A percentile compares a stretch with the other conserved stretches of the same genome.
phyloP scores from a whole-genome alignment of 1,284 basidiomycete species.

The Vanrija pseudolonga region DNA sequence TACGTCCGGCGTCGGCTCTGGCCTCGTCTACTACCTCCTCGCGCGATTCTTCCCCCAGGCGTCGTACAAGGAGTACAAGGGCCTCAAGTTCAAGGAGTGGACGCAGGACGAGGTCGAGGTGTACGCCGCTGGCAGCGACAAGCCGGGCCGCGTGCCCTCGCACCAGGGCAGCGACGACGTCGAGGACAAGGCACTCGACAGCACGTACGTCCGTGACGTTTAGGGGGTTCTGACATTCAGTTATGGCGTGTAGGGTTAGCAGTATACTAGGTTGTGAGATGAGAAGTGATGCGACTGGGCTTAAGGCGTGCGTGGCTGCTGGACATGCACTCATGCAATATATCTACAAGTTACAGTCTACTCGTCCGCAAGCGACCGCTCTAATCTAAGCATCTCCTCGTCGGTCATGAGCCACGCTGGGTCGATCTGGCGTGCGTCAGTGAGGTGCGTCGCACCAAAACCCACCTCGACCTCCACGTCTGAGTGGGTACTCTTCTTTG shows the following conservation, averaged over 20 bases:
- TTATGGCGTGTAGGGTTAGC: too few relatives aligned
- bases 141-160: too few relatives aligned
- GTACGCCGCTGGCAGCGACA: constrained; percentile 1
- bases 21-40: constrained; percentile 28
- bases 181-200: neutral
- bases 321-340: too few relatives aligned
- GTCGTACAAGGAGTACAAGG: constrained; percentile 22
- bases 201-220: too few relatives aligned
- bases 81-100: constrained; percentile 25
- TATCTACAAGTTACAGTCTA: too few relatives aligned
- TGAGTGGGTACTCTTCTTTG: constrained; percentile 42
- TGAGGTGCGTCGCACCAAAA: neutral
- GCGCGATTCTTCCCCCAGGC: constrained; percentile 27
- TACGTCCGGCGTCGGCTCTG: constrained; percentile 29
- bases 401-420: constrained; percentile 33
- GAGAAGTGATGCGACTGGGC: too few relatives aligned
- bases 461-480: neutral
- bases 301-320: too few relatives aligned
- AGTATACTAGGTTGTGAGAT: too few relatives aligned
- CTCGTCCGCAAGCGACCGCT: constrained; percentile 18
- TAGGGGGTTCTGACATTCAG: too few relatives aligned
- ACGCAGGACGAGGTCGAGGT: constrained; percentile 25
- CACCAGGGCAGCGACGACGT: neutral
- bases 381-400: constrained; percentile 30
- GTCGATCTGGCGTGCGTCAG: constrained; percentile 26